phyloP scores from a whole-genome alignment of 2,329 filamentous ascomycete species.

The Calonectria hongkongensis region DNA sequence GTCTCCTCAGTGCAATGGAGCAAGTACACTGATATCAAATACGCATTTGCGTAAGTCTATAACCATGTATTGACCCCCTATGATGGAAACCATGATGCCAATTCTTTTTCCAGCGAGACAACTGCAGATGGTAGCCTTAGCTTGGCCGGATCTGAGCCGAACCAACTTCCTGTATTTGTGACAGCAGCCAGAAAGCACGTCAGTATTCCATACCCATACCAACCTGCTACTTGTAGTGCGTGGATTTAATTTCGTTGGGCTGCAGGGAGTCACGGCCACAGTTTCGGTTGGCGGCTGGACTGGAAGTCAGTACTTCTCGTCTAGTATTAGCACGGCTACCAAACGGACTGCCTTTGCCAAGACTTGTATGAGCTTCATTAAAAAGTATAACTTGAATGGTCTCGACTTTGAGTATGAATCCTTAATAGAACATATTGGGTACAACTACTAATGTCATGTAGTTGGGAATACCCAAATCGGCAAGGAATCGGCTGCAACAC shows the following conservation, averaged over 20 bases:
- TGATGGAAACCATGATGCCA: neutral
- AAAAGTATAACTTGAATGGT: constrained; percentile 43
- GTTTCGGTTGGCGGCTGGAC: constrained; percentile 48
- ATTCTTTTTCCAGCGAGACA: constrained; percentile 39
- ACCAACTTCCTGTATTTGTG: constrained; percentile 43
- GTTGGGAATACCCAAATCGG: constrained; percentile 50
- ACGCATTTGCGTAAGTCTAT: constrained; percentile 46
- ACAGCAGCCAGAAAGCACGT: constrained; percentile 43
- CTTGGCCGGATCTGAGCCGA: constrained; percentile 34
- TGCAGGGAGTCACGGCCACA: constrained; percentile 44
- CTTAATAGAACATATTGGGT: rapidly evolving
- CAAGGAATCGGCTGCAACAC: constrained; percentile 51
- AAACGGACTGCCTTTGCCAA: constrained; percentile 47
- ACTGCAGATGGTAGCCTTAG: constrained; percentile 39
- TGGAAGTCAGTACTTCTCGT: constrained; percentile 44
- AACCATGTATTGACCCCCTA: neutral
- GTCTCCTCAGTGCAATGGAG: constrained; percentile 45
- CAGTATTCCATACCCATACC: neutral
- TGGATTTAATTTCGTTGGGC: neutral
- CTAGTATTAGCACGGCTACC: constrained; percentile 40
- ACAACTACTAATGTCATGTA: neutral
- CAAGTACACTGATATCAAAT: constrained; percentile 50
- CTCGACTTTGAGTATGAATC: constrained; percentile 47
- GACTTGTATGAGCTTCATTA: constrained; percentile 38
- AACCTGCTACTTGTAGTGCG: too few species aligned